A percentile compares a stretch with the other conserved stretches of the same genome.
phyloP scores from a whole-genome alignment of 768 basidiomycete genomes.

The Cystofilobasidium capitatum region DNA sequence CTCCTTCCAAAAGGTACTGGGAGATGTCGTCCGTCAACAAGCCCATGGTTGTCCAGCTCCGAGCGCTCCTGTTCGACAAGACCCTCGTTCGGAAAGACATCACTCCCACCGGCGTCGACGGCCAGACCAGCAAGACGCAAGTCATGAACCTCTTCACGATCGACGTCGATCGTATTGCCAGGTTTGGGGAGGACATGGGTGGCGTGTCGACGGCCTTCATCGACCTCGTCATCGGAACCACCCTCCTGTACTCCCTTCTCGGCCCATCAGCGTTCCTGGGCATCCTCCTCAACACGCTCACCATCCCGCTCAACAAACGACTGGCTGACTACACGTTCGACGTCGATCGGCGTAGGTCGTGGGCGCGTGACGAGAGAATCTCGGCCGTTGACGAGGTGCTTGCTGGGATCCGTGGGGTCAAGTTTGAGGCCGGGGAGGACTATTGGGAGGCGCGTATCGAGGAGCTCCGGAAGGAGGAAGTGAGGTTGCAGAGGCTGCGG shows the following conservation, averaged over 20 bases:
- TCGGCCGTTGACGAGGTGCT: slow-evolving; percentile 24
- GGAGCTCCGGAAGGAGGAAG: slow-evolving; percentile 9
- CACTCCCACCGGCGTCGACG: background rate
- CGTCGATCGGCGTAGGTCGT: slow-evolving; percentile 2
- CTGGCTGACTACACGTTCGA: slow-evolving; percentile 18
- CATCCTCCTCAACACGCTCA: slow-evolving; percentile 7
- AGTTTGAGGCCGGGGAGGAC: slow-evolving; percentile 19
- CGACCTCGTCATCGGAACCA: slow-evolving; percentile 21
- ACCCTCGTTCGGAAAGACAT: slow-evolving; percentile 16
- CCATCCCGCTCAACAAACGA: slow-evolving; percentile 17
- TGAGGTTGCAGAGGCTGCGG: slow-evolving; percentile 10
- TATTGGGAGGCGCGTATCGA: slow-evolving; percentile 17
- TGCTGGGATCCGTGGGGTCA: slow-evolving; percentile 12
- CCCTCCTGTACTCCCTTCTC: slow-evolving; percentile 11
- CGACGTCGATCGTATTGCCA: slow-evolving; percentile 15
- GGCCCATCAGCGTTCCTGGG: slow-evolving; percentile 14
- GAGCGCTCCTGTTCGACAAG: slow-evolving; percentile 15
- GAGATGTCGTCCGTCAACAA: background rate
- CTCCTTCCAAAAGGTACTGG: slow-evolving; percentile 1
- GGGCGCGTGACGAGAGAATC: slow-evolving; percentile 8
- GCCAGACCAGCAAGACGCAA: background rate
- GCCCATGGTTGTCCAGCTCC: slow-evolving; percentile 13
- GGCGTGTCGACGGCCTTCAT: slow-evolving; percentile 15
- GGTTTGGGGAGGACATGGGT: background rate
- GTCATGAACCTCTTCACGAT: slow-evolving; percentile 21